Evolutionary conservation across 176 grass and related monocot species (phyloP).

Genomic region (Oryza meyeriana): DNA sequence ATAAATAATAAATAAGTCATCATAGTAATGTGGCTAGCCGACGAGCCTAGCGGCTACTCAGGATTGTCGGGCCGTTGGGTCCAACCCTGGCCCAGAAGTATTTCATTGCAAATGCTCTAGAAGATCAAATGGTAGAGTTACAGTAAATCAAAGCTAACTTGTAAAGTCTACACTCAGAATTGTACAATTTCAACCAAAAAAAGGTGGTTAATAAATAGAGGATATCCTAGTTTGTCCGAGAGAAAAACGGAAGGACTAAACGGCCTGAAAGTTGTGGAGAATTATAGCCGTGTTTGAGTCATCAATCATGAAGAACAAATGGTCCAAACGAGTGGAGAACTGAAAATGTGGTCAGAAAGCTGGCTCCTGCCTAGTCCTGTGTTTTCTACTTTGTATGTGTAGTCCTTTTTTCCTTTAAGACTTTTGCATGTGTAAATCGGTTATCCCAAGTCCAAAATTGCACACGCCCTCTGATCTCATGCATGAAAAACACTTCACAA

Average conservation of each 20-base stretch:
- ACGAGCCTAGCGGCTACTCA: no score
- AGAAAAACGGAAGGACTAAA: not conserved
- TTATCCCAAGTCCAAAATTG: not conserved
- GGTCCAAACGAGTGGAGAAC: not conserved
- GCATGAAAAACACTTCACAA: not conserved
- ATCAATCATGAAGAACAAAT: conserved; percentile 7
- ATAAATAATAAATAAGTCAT: no score
- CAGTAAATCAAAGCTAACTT: no score
- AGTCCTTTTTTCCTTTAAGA: not conserved
- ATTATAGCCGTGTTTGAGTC: conserved; percentile 9
- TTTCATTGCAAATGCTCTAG: no score
- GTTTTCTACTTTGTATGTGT: not conserved
- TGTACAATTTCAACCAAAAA: not conserved
- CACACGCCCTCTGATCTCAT: not conserved
- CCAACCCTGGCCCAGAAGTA: no score
- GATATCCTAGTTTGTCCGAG: not conserved
- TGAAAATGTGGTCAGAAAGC: not conserved
- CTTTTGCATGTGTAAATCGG: not conserved
- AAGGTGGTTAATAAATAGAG: not conserved
- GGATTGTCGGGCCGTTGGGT: no score
- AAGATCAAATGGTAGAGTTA: no score
- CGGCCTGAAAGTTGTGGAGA: not conserved
- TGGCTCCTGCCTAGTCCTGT: not conserved
- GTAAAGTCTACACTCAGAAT: not conserved
- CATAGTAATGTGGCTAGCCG: no score